Conservation (phyloP, 371 early-diverging fungal genomes). For the Apophysomyces ossiformis region DNA sequence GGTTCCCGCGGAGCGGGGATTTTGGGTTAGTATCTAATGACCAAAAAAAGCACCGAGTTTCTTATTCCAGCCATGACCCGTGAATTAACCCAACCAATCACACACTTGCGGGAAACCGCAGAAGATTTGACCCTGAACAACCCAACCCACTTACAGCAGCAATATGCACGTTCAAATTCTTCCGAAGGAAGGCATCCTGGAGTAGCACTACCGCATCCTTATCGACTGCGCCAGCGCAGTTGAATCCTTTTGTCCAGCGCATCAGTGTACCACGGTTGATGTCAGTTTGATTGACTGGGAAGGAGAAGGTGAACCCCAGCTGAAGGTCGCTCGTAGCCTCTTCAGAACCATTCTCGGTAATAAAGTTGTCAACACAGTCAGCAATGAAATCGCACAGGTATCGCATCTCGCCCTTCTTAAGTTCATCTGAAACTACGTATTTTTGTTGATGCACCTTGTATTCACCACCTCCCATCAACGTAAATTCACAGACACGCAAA, state of each 20-base stretch:
- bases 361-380: conserved; percentile 80
- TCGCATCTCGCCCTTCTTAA: conserved; percentile 53
- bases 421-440: conserved; percentile 54
- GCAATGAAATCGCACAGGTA: conserved; percentile 90
- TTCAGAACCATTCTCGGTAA: conserved; percentile 52
- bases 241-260: conserved; percentile 95
- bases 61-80: conserved; percentile 7
- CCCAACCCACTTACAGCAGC: conserved; percentile 59
- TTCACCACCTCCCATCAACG: conserved; percentile 71
- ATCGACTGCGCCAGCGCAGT: conserved; percentile 75
- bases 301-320: conserved; percentile 95
- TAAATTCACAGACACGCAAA: conserved; percentile 86
- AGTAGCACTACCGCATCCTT: conserved; percentile 80
- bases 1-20: conserved; percentile 7
- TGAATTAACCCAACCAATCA: conserved; percentile 14
- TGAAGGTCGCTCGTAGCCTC: conserved; percentile 24
- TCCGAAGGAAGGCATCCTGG: conserved; percentile 82
- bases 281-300: conserved; percentile 85
- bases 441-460: conserved; percentile 74
- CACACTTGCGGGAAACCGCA: conserved; percentile 11
- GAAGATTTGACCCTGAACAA: neutral
- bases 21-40: conserved; percentile 8
- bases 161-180: conserved; percentile 75
- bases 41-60: neutral
- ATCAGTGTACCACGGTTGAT: conserved; percentile 83